Base-by-base conservation (phyloP, 2,329 filamentous ascomycete genomes). In the Septoria linicola region DNA sequence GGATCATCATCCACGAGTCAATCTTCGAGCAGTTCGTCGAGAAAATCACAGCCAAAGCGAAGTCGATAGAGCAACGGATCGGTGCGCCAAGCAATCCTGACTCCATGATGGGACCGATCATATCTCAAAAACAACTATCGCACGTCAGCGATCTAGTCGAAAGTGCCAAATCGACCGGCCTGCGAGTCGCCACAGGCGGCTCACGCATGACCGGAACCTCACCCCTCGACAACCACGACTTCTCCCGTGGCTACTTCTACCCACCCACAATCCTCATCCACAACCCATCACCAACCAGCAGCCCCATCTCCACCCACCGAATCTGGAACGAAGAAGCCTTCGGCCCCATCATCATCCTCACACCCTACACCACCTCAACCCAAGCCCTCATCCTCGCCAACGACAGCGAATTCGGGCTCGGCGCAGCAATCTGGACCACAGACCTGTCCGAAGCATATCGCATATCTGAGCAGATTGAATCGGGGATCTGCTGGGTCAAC, bases 71-170 rank as follows among this genome's bases (percentile, higher is more conserved):
- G 85, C 66, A 76, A 77, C 8, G 79, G 82, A 61, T 75, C 71
- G 40, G 87, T 82, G 1, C 85, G 81, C 72, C 85, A 87, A 65
- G 84, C 83, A 1, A 87, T 84, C 0, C 84, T 85, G 73, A 73
- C 1, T 83, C 80, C 0, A 79, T 80, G 67, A 87, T 87, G 77
- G 84, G 84, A 0, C 80, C 81, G 0, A 68, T 87, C 1, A 78
- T 87, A 27, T 85, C 82, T 0, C 73, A 72, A 4, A 76, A 73
- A 59, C 77, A 65, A 78, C 87, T 46, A 83, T 82, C 7, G 81
- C 83, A 65, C 67, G 73, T 10, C 83, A 88, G 65, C 84, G 82
- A 58, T 80, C 87, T 47, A 74, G 81, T 42, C 76, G 89, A 5
- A 72, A 89, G 35, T 75, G 76, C 2, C 89, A 84, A 64, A 81